Evolutionary conservation across 805 yeast species (phyloP).

Genomic region (Metschnikowia chrysomelidarum): DNA sequence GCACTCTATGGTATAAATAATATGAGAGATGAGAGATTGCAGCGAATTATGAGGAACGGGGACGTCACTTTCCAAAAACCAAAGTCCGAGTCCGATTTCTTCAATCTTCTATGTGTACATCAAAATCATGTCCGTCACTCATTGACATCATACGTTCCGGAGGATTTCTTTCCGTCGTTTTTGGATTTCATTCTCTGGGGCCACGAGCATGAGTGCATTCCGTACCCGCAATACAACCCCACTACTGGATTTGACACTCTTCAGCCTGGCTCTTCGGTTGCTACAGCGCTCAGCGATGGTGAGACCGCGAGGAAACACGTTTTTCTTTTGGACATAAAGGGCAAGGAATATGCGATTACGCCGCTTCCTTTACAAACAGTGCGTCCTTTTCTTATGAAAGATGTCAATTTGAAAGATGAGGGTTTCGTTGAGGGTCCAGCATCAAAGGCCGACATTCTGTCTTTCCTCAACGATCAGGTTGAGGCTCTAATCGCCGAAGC

Average conservation of each 20-base stretch:
- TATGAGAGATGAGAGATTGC: conserved; percentile 84
- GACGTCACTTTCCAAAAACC: conserved; percentile 80
- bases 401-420: conserved; percentile 51
- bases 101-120: conserved; percentile 81
- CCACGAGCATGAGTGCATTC: conserved; percentile 93
- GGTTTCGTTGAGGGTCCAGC: conserved; percentile 60
- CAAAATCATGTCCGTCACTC: conserved; percentile 88
- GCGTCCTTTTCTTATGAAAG: conserved; percentile 79
- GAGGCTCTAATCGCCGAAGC: conserved; percentile 67
- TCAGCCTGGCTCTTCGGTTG: conserved; percentile 93
- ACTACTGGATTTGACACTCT: conserved; percentile 70
- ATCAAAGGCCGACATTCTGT: conserved; percentile 57
- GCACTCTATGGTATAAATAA: conserved; percentile 89
- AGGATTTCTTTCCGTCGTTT: conserved; percentile 75
- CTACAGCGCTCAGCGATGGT: conserved; percentile 84
- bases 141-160: conserved; percentile 81
- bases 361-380: conserved; percentile 66
- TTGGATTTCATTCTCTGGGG: conserved; percentile 92
- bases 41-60: conserved; percentile 77
- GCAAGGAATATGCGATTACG: conserved; percentile 53
- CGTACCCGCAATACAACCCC: conserved; percentile 59
- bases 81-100: conserved; percentile 63
- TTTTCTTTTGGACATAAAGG: conserved; percentile 66
- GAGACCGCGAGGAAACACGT: conserved; percentile 76
- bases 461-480: conserved; percentile 60